Evolutionary conservation across 495 filamentous ascomycete genomes (phyloP), one percentile per base, ranked within the genome.

Genomic region (Astrocystis sublimbata): DNA sequence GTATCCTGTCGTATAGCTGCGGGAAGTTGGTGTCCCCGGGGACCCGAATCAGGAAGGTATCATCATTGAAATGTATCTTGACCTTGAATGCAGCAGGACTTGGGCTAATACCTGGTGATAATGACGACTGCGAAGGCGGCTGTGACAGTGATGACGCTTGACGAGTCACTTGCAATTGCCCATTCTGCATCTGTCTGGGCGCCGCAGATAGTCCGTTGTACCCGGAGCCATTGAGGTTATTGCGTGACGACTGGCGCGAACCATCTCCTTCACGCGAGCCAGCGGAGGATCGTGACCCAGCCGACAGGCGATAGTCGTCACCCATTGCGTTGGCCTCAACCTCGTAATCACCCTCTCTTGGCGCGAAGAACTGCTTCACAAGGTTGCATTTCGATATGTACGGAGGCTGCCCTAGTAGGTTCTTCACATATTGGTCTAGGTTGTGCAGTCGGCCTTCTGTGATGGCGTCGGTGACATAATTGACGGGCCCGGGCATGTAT

Each of bases 401-500:
- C 4, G 86, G 76, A 7, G 92, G 88, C 75, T 97, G 89, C 31
- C 85, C 81, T 3, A 98, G 78, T 7, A 98, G 84, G 63, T 92
- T 92, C 75, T 93, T 93, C 67, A 98, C 91, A 65, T 98, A 98
- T 58, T 92, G 89, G 70, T 98, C 92, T 12, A 98, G 79, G 71
- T 93, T 96, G 65, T 92, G 89, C 47, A 92, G 87, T 50, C 94
- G 87, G 31, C 92, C 94, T 65, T 96, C 92, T 38, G 92, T 96
- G 68, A 98, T 97, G 6, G 91, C 91, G 71, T 97, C 96, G 15
- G 96, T 98, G 54, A 98, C 96, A 76, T 96, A 96, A 59, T 93
- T 96, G 66, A 98, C 93, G 21, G 94, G 94, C 9, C 94, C 94
- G 19, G 94, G 94, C 94, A 98, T 98, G 75, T 93, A 98, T n/a